These are phyloP conservation scores for Rhizopus stolonifer DNA, from an alignment of 371 early-diverging fungal genomes.

Conservation along the genomic window DNA sequence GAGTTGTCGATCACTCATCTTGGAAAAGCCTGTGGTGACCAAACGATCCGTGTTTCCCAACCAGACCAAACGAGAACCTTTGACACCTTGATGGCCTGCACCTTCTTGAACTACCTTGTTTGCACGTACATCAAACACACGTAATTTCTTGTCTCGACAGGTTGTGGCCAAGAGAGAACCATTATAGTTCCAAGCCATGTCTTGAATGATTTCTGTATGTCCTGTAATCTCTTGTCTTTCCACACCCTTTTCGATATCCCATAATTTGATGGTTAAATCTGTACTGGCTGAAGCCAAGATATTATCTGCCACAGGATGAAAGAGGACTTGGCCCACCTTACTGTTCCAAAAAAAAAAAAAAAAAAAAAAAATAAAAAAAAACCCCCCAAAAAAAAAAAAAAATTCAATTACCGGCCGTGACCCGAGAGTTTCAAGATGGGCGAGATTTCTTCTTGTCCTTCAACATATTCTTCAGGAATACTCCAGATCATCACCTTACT, in stretches of 20 bases:
- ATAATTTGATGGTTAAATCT: slow-evolving; percentile 92
- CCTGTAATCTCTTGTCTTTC: slow-evolving; percentile 89
- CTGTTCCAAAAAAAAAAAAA: slow-evolving; percentile 28
- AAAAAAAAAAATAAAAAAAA: too few relatives aligned
- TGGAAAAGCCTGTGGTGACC: slow-evolving; percentile 92
- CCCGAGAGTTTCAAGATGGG: slow-evolving; percentile 66
- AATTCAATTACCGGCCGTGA: slow-evolving; percentile 54
- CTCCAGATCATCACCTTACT: slow-evolving; percentile 95
- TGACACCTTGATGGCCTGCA: slow-evolving; percentile 91
- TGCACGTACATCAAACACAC: slow-evolving; percentile 90
- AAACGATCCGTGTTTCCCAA: slow-evolving; percentile 82
- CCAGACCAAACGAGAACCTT: slow-evolving; percentile 94
- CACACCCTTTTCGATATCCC: slow-evolving; percentile 94
- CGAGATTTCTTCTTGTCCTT: slow-evolving; percentile 58
- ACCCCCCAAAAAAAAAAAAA: too few relatives aligned
- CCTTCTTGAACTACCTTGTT: slow-evolving; percentile 83
- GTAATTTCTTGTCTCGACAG: slow-evolving; percentile 94
- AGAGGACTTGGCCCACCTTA: slow-evolving; percentile 95
- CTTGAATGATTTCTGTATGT: slow-evolving; percentile 90
- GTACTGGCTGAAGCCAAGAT: slow-evolving; percentile 89
- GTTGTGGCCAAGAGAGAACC: slow-evolving; percentile 89
- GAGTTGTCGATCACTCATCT: slow-evolving; percentile 90
- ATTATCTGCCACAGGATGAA: slow-evolving; percentile 95
- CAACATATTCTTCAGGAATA: slow-evolving; percentile 81
- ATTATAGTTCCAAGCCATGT: slow-evolving; percentile 86